Evolutionary conservation across 805 yeast genomes (phyloP), one percentile per base, ranked within the genome.

Genomic region (Yarrowia yakushimensis): DNA sequence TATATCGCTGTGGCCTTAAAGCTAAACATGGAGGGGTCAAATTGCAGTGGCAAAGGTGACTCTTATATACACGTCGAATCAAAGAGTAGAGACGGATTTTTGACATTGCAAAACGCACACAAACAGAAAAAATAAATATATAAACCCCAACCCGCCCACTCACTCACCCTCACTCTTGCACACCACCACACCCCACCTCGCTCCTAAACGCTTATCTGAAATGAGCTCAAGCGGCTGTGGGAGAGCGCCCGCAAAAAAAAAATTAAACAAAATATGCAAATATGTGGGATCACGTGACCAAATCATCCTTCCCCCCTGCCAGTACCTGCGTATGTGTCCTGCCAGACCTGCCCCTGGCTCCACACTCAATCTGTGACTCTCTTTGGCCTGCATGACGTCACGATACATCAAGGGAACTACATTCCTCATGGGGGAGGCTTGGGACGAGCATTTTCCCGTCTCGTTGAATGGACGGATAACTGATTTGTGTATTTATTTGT

Each of bases 1-100:
- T 52, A 52, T 52, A 34, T 34, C 43, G 59, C 59, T 52, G 59
- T 52, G 43, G 22, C 43, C 43, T 36, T 52, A 52, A 52, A 52
- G 59, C 20, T 52, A 20, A 34, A 28, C 2, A 13, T n/a, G 34
- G 33, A 30, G 52, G 52, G 52, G 43, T 17, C 48, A 43, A 43
- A 27, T 43, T 43, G 27, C 25, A 27, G 52, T 45, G 52, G 52
- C 52, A 45, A 45, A n/a, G n/a, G n/a, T n/a, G n/a, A n/a, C n/a
- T n/a, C n/a, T n/a, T n/a, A n/a, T n/a, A n/a, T n/a, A n/a, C n/a
- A n/a, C n/a, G n/a, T n/a, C n/a, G n/a, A n/a, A n/a, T n/a, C n/a
- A n/a, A n/a, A n/a, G n/a, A n/a, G 28, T 25, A 25, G 34, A 31
- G 34, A 31, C 17, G 34, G n/a, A 3, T 43, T 17, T 43, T 43